These are phyloP conservation scores for Priceomyces haplophilus DNA, from an alignment of 805 yeast genomes.

Conservation along the genomic window DNA sequence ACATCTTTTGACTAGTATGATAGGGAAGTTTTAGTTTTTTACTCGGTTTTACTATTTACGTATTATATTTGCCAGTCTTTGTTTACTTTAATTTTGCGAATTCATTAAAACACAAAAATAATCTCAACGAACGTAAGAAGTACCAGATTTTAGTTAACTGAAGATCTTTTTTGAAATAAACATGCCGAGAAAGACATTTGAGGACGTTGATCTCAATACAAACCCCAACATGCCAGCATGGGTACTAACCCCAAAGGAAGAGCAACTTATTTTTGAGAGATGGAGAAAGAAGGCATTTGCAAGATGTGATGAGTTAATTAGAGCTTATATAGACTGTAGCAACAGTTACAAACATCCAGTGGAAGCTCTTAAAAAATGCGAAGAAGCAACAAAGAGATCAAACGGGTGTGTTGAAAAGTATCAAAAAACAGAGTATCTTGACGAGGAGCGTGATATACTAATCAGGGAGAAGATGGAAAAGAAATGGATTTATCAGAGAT, in stretches of 20 bases:
- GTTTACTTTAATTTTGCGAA: neutral
- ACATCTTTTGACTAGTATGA: constrained; percentile 1
- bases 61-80: neutral
- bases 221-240: constrained; percentile 62
- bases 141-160: neutral
- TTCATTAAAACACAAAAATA: neutral
- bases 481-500: constrained; percentile 11
- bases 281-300: constrained; percentile 68
- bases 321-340: constrained; percentile 66
- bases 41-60: no score
- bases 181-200: constrained; percentile 28
- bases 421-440: constrained; percentile 63
- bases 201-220: constrained; percentile 36
- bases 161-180: neutral
- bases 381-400: constrained; percentile 54
- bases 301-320: constrained; percentile 66
- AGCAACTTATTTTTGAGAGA: constrained; percentile 65
- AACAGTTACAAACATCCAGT: constrained; percentile 52
- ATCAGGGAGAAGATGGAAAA: constrained; percentile 51
- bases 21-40: no score
- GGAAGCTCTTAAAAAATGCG: constrained; percentile 66
- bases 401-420: constrained; percentile 58
- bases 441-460: constrained; percentile 62
- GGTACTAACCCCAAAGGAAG: constrained; percentile 76
- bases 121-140: neutral